Evolutionary conservation across 202 grass and related monocot genomes (phyloP), one percentile per base, ranked within the genome.

Genomic region (Schoenoplectus triqueter): DNA sequence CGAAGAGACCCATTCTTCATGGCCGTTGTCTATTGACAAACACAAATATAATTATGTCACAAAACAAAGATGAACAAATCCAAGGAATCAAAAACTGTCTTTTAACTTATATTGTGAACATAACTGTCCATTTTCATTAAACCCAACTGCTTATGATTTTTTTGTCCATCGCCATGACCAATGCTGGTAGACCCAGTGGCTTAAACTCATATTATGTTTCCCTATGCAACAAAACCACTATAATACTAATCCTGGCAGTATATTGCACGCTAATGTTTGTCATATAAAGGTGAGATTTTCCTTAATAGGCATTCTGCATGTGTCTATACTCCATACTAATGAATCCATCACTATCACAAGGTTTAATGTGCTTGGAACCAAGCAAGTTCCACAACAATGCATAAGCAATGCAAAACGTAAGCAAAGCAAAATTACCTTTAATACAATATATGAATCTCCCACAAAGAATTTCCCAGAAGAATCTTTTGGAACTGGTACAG

Each of bases 361-460:
- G 11, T 17, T 79, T 14, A 19, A 61, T 78, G 10, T 45, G 54
- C 14, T 59, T 20, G 70, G 6, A 73, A 73, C 7, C 3, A 31
- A 61, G 39, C 55, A 78, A 61, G 55, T 78, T 61, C 55, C 75
- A 14, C 56, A 13, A 59, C 47, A 49, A 49, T 7, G 56, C 14
- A 59, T 59, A 59, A 59, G 56, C 13, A n/a, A 59, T 41, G 39
- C 51, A 60, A 78, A n/a, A 54, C 20, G 59, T 42, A 78, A 60
- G 75, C 13, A 79, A 60, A 17, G 31, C 14, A 79, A 60, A 79
- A 61, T 59, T 89, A 99, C 96, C 96, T 91, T 99, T 74, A 99
- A 78, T 69, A 99, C 87, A 71, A 99, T 91, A 71, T 99, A 99
- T 61, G 96, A 94, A 92, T 99, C 96, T 59, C 93, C 96, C 77